phyloP scores from a whole-genome alignment of 2,329 filamentous ascomycete species.

The Zymoseptoria passerinii region DNA sequence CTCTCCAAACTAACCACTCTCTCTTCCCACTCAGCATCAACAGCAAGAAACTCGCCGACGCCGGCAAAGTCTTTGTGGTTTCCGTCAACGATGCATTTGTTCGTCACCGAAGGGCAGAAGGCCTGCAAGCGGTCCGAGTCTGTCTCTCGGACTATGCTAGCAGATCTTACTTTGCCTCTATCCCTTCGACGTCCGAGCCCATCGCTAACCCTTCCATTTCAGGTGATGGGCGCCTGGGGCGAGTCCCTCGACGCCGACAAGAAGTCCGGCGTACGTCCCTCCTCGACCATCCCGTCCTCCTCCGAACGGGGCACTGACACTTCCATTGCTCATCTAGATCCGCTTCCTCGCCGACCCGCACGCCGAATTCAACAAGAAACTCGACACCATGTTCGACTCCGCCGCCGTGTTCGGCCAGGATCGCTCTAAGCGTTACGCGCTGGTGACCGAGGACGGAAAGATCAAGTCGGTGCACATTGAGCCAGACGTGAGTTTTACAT shows the following conservation, averaged over 20 bases:
- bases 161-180: too few relatives aligned
- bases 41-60: constrained; percentile 66
- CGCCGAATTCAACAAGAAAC: constrained; percentile 69
- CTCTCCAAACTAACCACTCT: too few relatives aligned
- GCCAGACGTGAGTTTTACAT: constrained; percentile 58
- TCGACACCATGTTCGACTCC: constrained; percentile 77
- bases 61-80: constrained; percentile 80
- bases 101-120: too few relatives aligned
- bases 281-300: background rate
- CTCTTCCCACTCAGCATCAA: constrained; percentile 45
- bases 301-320: background rate
- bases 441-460: constrained; percentile 76
- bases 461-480: constrained; percentile 75
- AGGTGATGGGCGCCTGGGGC: constrained; percentile 74
- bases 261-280: constrained; percentile 62
- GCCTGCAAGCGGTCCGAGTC: too few relatives aligned
- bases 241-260: constrained; percentile 66
- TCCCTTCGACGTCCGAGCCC: background rate
- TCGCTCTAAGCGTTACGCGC: constrained; percentile 80
- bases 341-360: constrained; percentile 81
- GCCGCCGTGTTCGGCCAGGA: constrained; percentile 70
- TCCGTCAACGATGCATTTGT: constrained; percentile 88
- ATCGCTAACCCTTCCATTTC: background rate
- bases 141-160: too few relatives aligned
- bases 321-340: constrained; percentile 47